Evolutionary conservation across 495 filamentous ascomycete genomes (phyloP).

Genomic region (Letharia lupina): DNA sequence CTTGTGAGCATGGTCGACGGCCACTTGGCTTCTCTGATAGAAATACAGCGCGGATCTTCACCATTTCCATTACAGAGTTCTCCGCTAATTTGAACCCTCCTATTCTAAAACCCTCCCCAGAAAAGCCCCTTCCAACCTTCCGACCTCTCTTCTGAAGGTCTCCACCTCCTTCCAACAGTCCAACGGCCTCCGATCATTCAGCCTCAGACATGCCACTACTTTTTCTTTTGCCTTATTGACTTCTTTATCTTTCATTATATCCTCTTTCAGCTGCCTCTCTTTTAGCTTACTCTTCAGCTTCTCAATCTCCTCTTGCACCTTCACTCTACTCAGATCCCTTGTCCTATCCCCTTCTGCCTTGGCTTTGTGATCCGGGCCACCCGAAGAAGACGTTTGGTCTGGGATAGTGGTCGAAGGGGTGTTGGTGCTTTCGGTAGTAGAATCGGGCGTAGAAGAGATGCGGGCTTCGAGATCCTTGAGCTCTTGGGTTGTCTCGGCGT

Average conservation of each 20-base stretch:
- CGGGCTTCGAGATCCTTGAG: conserved; percentile 56
- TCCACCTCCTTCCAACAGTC: conserved; percentile 96
- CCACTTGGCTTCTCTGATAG: not conserved
- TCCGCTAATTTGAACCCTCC: not conserved
- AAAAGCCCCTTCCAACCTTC: conserved; percentile 74
- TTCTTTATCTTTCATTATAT: conserved; percentile 45
- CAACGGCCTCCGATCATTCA: conserved; percentile 81
- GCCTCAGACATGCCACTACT: conserved; percentile 72
- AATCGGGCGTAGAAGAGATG: conserved; percentile 37
- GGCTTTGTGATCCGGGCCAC: conserved; percentile 28
- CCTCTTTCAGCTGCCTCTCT: conserved; percentile 57
- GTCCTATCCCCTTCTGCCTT: conserved; percentile 31
- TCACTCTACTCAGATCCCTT: conserved; percentile 42
- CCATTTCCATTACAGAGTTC: not conserved
- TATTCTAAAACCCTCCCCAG: conserved; percentile 71
- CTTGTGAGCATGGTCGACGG: not conserved
- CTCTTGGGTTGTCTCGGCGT: conserved; percentile 43
- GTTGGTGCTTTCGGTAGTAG: conserved; percentile 27
- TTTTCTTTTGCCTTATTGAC: conserved; percentile 66
- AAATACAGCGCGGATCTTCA: not conserved
- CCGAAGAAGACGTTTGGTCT: conserved; percentile 14
- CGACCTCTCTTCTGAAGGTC: conserved; percentile 78
- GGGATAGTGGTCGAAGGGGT: conserved; percentile 21
- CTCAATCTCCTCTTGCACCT: conserved; percentile 60
- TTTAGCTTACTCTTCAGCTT: conserved; percentile 66